Conservation (phyloP, 305 asterid genomes). For the Fraxinus baroniana region DNA sequence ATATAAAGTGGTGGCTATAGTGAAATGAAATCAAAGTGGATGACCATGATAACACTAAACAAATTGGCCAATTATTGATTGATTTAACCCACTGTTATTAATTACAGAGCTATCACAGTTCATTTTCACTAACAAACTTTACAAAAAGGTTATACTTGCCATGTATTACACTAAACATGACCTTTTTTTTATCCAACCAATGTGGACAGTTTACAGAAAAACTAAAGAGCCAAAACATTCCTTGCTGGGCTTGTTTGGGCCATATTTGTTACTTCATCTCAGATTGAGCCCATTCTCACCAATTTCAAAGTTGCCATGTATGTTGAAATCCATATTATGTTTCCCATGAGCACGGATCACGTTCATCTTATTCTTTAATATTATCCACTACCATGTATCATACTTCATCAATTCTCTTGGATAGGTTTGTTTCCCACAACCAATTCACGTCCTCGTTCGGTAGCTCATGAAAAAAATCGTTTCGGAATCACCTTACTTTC, state of each 20-base stretch:
- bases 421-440: neutral
- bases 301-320: neutral
- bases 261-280: neutral
- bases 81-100: no score
- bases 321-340: neutral
- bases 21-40: no score
- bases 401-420: neutral
- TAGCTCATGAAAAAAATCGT: neutral
- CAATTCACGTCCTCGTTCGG: neutral
- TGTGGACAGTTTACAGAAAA: neutral
- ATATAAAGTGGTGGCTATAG: no score
- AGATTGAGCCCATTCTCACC: conserved; percentile 27
- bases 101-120: neutral
- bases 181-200: neutral
- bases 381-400: no score
- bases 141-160: neutral
- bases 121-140: neutral
- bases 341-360: neutral
- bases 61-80: no score
- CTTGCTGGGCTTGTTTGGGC: neutral
- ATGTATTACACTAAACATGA: neutral
- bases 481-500: no score
- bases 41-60: no score
- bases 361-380: neutral
- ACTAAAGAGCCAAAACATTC: neutral